Evolutionary conservation across 805 yeast genomes (phyloP).

Genomic region (Vanderwaltozyma verrucispora): DNA sequence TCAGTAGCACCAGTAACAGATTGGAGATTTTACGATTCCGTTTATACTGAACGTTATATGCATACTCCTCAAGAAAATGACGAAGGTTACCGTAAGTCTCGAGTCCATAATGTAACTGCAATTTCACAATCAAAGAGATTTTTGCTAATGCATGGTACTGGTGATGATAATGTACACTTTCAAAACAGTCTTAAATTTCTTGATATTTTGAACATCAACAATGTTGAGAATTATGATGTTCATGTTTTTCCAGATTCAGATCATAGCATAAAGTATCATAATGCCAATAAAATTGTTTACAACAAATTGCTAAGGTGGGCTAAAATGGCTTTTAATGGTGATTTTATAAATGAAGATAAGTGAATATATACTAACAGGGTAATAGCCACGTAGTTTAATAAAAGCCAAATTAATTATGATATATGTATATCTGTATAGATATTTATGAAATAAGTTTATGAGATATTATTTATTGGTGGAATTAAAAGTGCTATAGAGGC

Average conservation of each 20-base stretch:
- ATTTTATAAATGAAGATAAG: conserved; percentile 21
- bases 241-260: conserved; percentile 77
- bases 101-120: conserved; percentile 45
- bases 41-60: conserved; percentile 94
- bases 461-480: no score
- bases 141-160: conserved; percentile 89
- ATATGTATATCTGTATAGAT: no score
- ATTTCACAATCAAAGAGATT: conserved; percentile 56
- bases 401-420: no score
- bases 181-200: conserved; percentile 75
- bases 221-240: conserved; percentile 74
- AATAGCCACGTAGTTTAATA: no score
- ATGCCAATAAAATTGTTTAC: conserved; percentile 59
- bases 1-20: conserved; percentile 97
- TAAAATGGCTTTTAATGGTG: conserved; percentile 46
- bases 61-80: conserved; percentile 63
- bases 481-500: no score
- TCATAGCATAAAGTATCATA: conserved; percentile 62
- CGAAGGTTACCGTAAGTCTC: conserved; percentile 48
- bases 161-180: conserved; percentile 95
- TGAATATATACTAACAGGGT: no score
- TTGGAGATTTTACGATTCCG: conserved; percentile 85
- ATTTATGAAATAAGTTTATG: no score
- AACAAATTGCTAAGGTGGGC: conserved; percentile 62
- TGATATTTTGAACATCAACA: conserved; percentile 61